Conservation (phyloP, 306 rosid genomes). For the Acacia melanoxylon region DNA sequence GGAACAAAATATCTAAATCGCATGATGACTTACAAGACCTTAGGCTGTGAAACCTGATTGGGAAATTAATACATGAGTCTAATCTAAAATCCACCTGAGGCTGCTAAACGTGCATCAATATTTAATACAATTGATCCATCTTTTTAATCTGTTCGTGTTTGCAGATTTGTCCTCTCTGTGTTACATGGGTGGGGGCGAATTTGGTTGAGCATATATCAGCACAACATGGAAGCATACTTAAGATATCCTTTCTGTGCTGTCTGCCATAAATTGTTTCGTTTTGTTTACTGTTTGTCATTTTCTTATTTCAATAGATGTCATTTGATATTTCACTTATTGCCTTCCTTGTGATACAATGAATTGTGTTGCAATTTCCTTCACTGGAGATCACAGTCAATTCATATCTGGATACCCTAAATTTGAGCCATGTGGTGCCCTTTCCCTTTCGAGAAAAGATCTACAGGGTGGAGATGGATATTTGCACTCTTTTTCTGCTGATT, state of each 20-base stretch:
- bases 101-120: not conserved
- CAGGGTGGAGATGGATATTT: conserved; percentile 44
- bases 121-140: conserved; percentile 1
- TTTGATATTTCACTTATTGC: not conserved
- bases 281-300: not conserved
- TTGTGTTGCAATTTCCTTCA: conserved; percentile 47
- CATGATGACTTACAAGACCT: conserved; percentile 9
- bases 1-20: not conserved
- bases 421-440: conserved; percentile 43
- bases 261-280: conserved; percentile 13
- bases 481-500: conserved; percentile 37
- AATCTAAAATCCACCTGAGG: not conserved
- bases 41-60: conserved; percentile 1
- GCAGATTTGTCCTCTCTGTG: conserved; percentile 78
- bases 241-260: conserved; percentile 62
- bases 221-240: conserved; percentile 56
- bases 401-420: conserved; percentile 45
- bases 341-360: conserved; percentile 18
- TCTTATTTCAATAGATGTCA: not conserved
- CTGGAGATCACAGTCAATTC: conserved; percentile 54
- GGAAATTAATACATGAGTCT: conserved; percentile 16
- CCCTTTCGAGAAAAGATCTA: conserved; percentile 52
- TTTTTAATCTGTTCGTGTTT: conserved; percentile 21
- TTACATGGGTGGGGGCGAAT: conserved; percentile 47
- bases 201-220: conserved; percentile 65